phyloP scores from a whole-genome alignment of 2,329 filamentous ascomycete species.

The Aspergillus hiratsukae region DNA sequence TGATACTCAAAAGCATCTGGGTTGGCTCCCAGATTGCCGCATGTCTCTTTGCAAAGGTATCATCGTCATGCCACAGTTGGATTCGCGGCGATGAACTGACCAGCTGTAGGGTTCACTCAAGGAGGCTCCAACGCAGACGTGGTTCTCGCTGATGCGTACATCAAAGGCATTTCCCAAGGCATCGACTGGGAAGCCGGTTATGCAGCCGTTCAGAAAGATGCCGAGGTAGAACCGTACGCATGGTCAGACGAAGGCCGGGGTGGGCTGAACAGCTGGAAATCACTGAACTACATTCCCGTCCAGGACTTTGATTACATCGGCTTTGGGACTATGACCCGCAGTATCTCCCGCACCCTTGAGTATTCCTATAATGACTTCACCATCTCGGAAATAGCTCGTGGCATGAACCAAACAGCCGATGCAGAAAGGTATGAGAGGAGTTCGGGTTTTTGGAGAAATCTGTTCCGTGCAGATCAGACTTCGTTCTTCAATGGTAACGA shows the following conservation, averaged over 20 bases:
- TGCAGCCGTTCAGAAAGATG: constrained; percentile 64
- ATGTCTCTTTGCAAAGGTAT: constrained; percentile 63
- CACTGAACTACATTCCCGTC: constrained; percentile 64
- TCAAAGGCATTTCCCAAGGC: constrained; percentile 60
- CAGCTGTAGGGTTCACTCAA: constrained; percentile 57
- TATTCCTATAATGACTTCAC: constrained; percentile 73
- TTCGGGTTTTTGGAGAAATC: constrained; percentile 63
- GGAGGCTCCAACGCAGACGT: constrained; percentile 69
- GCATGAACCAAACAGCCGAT: constrained; percentile 52
- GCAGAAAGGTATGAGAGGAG: constrained; percentile 55
- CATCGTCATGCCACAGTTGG: neutral
- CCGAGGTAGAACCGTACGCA: constrained; percentile 63
- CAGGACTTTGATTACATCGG: constrained; percentile 64
- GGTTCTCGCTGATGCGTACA: constrained; percentile 60
- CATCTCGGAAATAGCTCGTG: constrained; percentile 58
- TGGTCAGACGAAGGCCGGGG: constrained; percentile 68
- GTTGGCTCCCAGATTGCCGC: constrained; percentile 68
- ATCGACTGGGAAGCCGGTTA: constrained; percentile 67
- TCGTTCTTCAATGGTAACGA: constrained; percentile 54
- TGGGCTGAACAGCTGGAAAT: constrained; percentile 67
- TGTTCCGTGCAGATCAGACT: constrained; percentile 59
- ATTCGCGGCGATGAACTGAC: neutral
- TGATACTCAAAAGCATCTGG: constrained; percentile 65
- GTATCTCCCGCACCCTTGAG: constrained; percentile 67
- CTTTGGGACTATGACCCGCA: constrained; percentile 65